Evolutionary conservation across 192 early-diverging fungal species (phyloP).

Genomic region (Oehlia diaphana): DNA sequence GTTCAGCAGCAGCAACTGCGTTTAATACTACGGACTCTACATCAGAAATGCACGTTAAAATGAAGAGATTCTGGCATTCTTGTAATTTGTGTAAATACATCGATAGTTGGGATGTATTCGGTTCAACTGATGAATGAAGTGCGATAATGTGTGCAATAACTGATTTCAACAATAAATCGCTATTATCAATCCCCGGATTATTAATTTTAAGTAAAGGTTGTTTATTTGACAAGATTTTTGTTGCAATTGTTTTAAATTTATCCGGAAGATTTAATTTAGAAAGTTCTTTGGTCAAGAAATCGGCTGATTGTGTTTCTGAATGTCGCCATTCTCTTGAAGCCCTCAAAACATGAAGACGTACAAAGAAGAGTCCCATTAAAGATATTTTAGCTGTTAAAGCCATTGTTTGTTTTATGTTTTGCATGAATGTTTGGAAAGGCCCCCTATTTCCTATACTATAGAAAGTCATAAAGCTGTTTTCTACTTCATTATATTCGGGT

Average conservation of each 20-base stretch:
- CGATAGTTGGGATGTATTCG: background rate
- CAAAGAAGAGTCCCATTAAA: constrained; percentile 17
- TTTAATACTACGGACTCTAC: constrained; percentile 12
- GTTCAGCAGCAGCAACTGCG: background rate
- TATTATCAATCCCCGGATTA: background rate
- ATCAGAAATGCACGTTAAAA: constrained; percentile 23
- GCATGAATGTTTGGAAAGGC: background rate
- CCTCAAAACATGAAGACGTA: background rate
- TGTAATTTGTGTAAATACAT: constrained; percentile 18
- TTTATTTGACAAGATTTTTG: background rate
- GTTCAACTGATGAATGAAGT: constrained; percentile 16
- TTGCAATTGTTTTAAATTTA: constrained; percentile 1
- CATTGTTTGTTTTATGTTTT: background rate
- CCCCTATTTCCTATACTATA: background rate
- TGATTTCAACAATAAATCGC: constrained; percentile 26
- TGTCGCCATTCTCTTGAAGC: constrained; percentile 22
- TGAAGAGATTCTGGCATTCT: background rate
- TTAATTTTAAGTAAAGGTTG: constrained; percentile 12
- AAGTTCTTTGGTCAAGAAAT: constrained; percentile 4
- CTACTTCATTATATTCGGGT: constrained; percentile 2
- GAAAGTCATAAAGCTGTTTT: background rate
- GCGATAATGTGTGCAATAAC: constrained; percentile 22
- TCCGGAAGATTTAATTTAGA: background rate
- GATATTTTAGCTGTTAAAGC: background rate
- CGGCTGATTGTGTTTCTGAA: background rate